Conservation (phyloP, 176 grass and related monocot species). For the Neostapfia colusana region DNA sequence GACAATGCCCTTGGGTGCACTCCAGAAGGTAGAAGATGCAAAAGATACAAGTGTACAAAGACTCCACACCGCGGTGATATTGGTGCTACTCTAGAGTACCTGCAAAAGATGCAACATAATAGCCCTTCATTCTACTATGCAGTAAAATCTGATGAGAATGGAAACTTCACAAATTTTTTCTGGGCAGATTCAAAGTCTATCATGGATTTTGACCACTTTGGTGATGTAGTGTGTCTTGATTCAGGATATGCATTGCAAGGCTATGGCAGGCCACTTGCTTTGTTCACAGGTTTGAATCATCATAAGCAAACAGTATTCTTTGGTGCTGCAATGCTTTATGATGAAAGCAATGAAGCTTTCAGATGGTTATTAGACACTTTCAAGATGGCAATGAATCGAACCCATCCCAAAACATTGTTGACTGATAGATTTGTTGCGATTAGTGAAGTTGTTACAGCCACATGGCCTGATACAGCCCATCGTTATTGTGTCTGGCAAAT, state of each 20-base stretch:
- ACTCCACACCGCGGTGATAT: conserved; percentile 56
- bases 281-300: conserved; percentile 92
- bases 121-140: conserved; percentile 86
- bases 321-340: conserved; percentile 79
- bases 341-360: conserved; percentile 72
- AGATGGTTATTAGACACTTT: conserved; percentile 88
- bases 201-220: conserved; percentile 77
- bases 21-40: conserved; percentile 55
- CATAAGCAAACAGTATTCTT: conserved; percentile 87
- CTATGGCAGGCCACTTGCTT: conserved; percentile 76
- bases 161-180: conserved; percentile 65
- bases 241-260: conserved; percentile 61
- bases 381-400: conserved; percentile 79
- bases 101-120: conserved; percentile 83
- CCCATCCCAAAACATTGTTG: conserved; percentile 76
- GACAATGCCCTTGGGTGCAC: conserved; percentile 18
- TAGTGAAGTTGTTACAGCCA: conserved; percentile 55
- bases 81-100: conserved; percentile 72
- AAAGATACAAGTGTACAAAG: conserved; percentile 46
- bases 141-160: conserved; percentile 70
- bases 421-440: conserved; percentile 56
- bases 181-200: conserved; percentile 87
- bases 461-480: conserved; percentile 55
- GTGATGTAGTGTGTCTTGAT: conserved; percentile 89
- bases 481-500: conserved; percentile 93